Conservation (phyloP, 208 protist species). For the Crithidia fasciculata region DNA sequence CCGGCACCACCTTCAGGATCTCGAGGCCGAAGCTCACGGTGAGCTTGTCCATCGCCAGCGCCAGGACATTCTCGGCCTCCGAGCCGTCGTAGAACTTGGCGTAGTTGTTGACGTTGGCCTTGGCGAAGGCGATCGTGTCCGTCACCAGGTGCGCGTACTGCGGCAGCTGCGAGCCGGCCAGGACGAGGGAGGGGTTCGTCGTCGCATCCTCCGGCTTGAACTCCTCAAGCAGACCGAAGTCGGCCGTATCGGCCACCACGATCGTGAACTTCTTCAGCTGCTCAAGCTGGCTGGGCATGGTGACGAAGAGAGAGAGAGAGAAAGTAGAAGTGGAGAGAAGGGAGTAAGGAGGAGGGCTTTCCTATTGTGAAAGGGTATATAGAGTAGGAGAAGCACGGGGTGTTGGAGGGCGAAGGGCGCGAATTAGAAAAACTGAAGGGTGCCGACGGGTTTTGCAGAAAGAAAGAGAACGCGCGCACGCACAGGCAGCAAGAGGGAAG, state of each 20-base stretch:
- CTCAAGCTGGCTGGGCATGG: constrained; percentile 75
- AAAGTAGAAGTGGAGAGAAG: neutral
- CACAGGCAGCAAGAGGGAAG: neutral
- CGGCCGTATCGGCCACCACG: constrained; percentile 97
- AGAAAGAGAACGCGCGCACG: no score
- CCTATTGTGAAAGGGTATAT: neutral
- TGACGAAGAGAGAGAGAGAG: constrained; percentile 6
- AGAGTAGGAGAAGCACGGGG: neutral
- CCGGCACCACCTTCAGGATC: constrained; percentile 97
- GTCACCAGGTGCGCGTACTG: constrained; percentile 89
- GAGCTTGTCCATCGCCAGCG: constrained; percentile 89
- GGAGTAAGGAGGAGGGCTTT: neutral
- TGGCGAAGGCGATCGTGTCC: constrained; percentile 93
- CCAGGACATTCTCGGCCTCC: constrained; percentile 55
- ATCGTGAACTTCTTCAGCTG: constrained; percentile 74
- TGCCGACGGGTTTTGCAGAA: neutral
- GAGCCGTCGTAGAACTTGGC: constrained; percentile 39
- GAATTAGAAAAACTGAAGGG: neutral
- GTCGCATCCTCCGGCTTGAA: constrained; percentile 97
- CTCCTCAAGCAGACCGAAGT: constrained; percentile 94
- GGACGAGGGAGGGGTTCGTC: constrained; percentile 98
- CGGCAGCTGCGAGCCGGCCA: constrained; percentile 86
- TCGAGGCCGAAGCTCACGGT: constrained; percentile 96
- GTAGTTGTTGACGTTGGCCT: constrained; percentile 61
- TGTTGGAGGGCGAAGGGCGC: neutral